Evolutionary conservation across 805 yeast genomes (phyloP), one percentile per base, ranked within the genome.

Genomic region (Candida stauntonica): DNA sequence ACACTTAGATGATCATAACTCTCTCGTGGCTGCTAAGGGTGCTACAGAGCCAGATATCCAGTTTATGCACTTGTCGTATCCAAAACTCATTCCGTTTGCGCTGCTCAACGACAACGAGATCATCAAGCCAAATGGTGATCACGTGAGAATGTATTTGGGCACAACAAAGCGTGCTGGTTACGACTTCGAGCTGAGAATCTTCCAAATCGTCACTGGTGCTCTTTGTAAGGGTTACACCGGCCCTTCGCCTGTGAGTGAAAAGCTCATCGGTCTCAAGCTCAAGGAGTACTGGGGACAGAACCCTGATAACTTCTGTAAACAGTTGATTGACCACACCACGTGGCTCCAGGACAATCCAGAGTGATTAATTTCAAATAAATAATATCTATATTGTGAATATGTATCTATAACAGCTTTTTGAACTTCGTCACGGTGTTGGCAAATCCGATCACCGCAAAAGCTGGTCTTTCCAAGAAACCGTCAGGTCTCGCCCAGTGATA

Each of bases 51-150:
- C 61, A 17, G 34, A 29, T 1, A 46, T 63, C 17, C 44, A 68
- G 31, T 77, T 78, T 52, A 70, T 77, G 73, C 85, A 77, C 56
- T 58, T 77, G 44, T 73, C 80, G 14, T 76, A 78, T 51, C 85
- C 85, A 13, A 78, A 73, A 45, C 60, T 66, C 17, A 54, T 54
- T 26, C 68, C 71, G 17, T 56, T 54, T 28, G 50, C 54, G 1
- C 36, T 58, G 17, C 33, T 57, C 17, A 28, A 51, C 16, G 57
- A 57, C 28, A n/a, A 51, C 6, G 62, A 58, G 37, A 56, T 55
- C 29, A 44, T 50, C 28, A 50, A 47, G 28, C 33, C 31, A 17
- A 46, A 41, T 17, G 54, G 48, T 5, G 27, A 45, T 12, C 68
- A 66, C 36, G 42, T 60, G 7, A 52, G 64, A 41, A 47, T 66